A percentile compares a stretch with the other conserved stretches of the same genome.
Conservation (phyloP, 1,284 basidiomycete genomes). For the Ceratobasidium sp. region DNA sequence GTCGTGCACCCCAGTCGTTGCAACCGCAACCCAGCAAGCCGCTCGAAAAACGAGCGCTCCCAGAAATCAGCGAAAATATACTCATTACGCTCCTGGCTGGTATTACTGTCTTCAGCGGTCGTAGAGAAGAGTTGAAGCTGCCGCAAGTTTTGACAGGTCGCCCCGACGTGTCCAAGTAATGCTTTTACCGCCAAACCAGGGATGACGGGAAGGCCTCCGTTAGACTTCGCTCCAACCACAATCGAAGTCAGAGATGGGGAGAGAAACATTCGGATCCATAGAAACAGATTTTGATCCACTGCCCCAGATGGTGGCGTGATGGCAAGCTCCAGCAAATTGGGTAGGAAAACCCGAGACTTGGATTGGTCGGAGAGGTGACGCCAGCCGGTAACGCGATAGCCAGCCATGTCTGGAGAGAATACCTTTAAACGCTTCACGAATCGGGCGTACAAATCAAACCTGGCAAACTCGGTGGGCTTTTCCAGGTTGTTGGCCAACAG, state of each 20-base stretch:
- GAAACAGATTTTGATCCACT: not conserved
- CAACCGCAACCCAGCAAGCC: not conserved
- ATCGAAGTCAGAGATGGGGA: not conserved
- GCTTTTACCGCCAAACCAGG: not conserved
- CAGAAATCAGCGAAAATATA: not conserved
- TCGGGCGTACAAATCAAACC: not conserved
- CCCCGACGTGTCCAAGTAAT: not conserved
- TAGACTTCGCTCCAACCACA: not conserved
- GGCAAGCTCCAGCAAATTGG: not conserved
- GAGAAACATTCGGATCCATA: conserved; percentile 18
- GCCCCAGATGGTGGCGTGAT: not conserved
- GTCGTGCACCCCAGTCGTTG: not conserved
- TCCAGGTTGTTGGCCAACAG: not conserved
- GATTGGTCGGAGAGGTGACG: not conserved
- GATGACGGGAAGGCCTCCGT: not conserved
- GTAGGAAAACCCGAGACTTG: not conserved
- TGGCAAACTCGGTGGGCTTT: too few relatives aligned
- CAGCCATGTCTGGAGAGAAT: not conserved
- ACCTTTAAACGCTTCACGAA: not conserved
- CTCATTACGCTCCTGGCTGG: not conserved
- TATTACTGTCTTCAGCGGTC: not conserved
- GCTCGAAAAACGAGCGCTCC: conserved; percentile 1
- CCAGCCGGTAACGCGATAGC: not conserved
- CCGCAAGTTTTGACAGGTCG: not conserved
- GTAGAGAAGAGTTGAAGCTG: not conserved